Base-by-base conservation (phyloP, 352 stramenopile species). In the Globisporangium splendens region DNA sequence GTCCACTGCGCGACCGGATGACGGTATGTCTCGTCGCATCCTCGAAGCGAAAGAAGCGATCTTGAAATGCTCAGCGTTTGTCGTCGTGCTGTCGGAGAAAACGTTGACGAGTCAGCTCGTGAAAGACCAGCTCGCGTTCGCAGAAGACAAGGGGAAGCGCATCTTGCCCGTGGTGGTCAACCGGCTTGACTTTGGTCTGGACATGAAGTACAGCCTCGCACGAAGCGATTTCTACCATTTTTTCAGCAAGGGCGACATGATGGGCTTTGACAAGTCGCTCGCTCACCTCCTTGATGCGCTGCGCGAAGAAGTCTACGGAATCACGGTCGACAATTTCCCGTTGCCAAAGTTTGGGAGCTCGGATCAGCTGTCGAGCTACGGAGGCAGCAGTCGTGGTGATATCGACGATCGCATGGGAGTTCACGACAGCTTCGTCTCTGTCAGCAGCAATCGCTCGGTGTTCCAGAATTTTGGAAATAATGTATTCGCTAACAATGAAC, bases 201-300 rank as follows among this genome's bases (percentile, higher is more conserved):
- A 89, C 38, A 75, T 90, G 58, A 85, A 91, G 71, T 94, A 92
- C 61, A 88, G 64, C n/a, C 71, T 94, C 6, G 70, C 82, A 38
- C 79, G 84, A 11, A 91, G 75, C 51, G 75, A 90, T 14, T 91
- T 94, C 56, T 88, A 76, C 61, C 80, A 92, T 54, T 94, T 94
- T 49, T 86, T 92, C 53, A 86, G 81, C 0, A 85, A 81, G 38
- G 78, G 78, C 31, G 79, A 90, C 56, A 89, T 92, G 77, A 65
- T 93, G 59, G 81, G 83, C 43, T 93, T 93, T 51, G 69, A 74
- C 18, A 75, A 79, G 48, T 86, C 75, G 1, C 56, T 95, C 3
- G 70, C 74, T 3, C 65, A 73, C 4, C 58, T 95, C 11, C 53
- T 95, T 1, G 59, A 72, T n/a, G 69, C 72, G 1, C 35, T 95